Percentiles rank a stretch among this genome's conserved stretches.
Conservation (phyloP, 2,329 filamentous ascomycete species). For the Aspergillus candidus region DNA sequence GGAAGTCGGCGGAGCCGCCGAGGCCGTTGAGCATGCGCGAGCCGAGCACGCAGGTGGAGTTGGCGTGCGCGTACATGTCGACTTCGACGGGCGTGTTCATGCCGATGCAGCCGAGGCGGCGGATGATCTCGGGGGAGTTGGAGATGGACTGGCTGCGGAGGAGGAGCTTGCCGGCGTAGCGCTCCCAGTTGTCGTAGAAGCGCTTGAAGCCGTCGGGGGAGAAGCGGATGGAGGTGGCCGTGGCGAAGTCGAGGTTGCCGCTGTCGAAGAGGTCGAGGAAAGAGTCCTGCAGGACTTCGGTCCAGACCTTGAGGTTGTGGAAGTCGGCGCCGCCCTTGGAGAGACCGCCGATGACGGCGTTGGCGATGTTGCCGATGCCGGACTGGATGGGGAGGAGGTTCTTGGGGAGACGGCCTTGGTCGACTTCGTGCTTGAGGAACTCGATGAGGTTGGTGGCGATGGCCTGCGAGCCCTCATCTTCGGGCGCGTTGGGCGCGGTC, state of each 20-base stretch:
- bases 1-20: slow-evolving; percentile 75
- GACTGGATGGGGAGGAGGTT: slow-evolving; percentile 77
- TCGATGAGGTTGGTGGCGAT: slow-evolving; percentile 80
- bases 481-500: slow-evolving; percentile 67
- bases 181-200: slow-evolving; percentile 81
- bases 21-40: slow-evolving; percentile 82
- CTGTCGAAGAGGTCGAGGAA: slow-evolving; percentile 91
- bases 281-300: slow-evolving; percentile 85
- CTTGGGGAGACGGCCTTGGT: slow-evolving; percentile 66
- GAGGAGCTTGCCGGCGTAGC: slow-evolving; percentile 73
- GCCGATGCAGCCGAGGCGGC: slow-evolving; percentile 77
- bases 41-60: slow-evolving; percentile 84
- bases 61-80: slow-evolving; percentile 90
- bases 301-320: slow-evolving; percentile 85
- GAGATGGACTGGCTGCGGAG: slow-evolving; percentile 83
- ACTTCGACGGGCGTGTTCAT: slow-evolving; percentile 96
- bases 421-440: slow-evolving; percentile 79
- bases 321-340: slow-evolving; percentile 68
- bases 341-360: slow-evolving; percentile 81
- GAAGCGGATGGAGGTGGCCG: slow-evolving; percentile 84
- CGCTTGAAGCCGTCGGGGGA: slow-evolving; percentile 85
- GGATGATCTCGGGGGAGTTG: slow-evolving; percentile 86
- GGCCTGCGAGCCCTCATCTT: slow-evolving; percentile 63
- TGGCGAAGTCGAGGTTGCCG: slow-evolving; percentile 81
- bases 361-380: slow-evolving; percentile 89